Evolutionary conservation across 2,329 filamentous ascomycete species (phyloP).

Genomic region (Neofusicoccum kwambonambiense): DNA sequence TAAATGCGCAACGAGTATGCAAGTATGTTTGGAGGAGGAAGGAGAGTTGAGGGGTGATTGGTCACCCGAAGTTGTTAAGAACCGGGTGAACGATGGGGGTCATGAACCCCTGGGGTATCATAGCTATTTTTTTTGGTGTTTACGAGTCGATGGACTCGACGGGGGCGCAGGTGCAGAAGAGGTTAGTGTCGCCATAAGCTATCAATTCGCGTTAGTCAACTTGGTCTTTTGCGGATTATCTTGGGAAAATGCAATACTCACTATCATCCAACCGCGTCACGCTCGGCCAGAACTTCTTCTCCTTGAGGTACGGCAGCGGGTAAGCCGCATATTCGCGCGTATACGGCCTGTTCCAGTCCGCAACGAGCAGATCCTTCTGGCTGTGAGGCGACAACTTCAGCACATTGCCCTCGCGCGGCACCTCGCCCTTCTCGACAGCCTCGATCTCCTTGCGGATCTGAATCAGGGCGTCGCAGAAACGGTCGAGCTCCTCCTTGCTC

Average conservation of each 20-base stretch:
- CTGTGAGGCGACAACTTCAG: slow-evolving; percentile 88
- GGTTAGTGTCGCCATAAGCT: slow-evolving; percentile 88
- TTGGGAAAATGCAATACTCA: slow-evolving; percentile 47
- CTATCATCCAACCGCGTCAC: slow-evolving; percentile 86
- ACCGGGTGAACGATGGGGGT: neutral
- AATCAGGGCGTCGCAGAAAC: slow-evolving; percentile 88
- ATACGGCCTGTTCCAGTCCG: slow-evolving; percentile 82
- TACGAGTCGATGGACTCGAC: slow-evolving; percentile 54
- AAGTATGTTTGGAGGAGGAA: neutral
- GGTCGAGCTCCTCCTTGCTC: slow-evolving; percentile 86
- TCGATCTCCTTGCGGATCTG: slow-evolving; percentile 82
- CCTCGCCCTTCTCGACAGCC: slow-evolving; percentile 75
- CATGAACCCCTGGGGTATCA: neutral
- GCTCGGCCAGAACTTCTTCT: slow-evolving; percentile 98
- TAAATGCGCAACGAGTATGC: neutral
- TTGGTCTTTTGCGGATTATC: slow-evolving; percentile 19
- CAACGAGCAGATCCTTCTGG: slow-evolving; percentile 72
- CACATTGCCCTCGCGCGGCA: slow-evolving; percentile 74
- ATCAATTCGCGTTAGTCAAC: neutral
- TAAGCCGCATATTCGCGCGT: slow-evolving; percentile 81
- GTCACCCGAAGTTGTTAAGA: slow-evolving; percentile 4
- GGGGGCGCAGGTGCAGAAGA: slow-evolving; percentile 92
- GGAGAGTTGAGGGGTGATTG: neutral
- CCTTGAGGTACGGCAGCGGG: slow-evolving; percentile 73
- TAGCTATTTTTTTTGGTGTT: neutral